Conservation (phyloP, 75 land plant genomes). For the Picea sitchensis region DNA sequence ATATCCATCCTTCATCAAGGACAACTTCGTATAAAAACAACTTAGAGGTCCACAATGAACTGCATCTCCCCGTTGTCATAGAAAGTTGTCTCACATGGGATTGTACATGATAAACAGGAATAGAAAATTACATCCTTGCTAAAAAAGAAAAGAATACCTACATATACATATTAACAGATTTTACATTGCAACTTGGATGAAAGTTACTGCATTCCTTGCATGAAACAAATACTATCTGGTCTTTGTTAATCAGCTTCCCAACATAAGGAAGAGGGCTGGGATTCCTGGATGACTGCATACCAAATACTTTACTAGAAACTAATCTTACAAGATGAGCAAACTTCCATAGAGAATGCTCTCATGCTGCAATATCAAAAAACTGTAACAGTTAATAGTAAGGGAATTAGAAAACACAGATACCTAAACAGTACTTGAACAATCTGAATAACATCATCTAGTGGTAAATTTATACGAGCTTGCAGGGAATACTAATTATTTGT, state of each 20-base stretch:
- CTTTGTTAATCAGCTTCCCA: not conserved
- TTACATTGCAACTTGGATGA: not conserved
- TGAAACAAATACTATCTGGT: not conserved
- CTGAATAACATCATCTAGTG: not conserved
- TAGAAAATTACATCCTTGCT: not conserved
- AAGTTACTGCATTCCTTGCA: not conserved
- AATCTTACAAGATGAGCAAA: not conserved
- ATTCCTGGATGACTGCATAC: not conserved
- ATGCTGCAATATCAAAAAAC: not conserved
- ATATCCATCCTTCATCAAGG: not conserved
- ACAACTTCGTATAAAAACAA: not conserved
- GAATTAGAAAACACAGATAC: conserved; percentile 1
- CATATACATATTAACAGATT: conserved; percentile 3
- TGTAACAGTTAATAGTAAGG: conserved; percentile 5
- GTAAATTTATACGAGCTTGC: not conserved
- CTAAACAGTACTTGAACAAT: not conserved
- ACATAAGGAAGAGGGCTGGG: not conserved
- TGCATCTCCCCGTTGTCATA: not conserved
- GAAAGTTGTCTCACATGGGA: not conserved
- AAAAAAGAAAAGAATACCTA: not conserved
- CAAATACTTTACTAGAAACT: not conserved
- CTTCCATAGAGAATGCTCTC: not conserved
- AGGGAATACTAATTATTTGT: conserved; percentile 30
- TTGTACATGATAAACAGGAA: not conserved
- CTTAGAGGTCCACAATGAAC: conserved; percentile 3